phyloP scores from a whole-genome alignment of 768 basidiomycete genomes.

The Neoboletus brunneissimus region DNA sequence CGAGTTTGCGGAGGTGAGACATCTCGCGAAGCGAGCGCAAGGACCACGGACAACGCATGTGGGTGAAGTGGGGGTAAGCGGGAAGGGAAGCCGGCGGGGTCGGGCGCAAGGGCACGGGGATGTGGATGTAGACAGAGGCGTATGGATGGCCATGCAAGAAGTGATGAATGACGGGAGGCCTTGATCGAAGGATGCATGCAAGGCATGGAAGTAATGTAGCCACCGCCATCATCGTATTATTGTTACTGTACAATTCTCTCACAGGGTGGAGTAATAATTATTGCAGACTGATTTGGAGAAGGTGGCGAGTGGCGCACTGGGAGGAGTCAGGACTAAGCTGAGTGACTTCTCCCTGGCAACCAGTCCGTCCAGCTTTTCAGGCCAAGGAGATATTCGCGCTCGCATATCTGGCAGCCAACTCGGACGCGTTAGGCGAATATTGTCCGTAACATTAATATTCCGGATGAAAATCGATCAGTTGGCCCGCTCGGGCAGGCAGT shows the following conservation, averaged over 20 bases:
- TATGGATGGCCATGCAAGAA: slow-evolving; percentile 26
- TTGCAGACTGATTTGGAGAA: neutral
- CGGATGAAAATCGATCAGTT: too few relatives aligned
- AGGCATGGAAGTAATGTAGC: neutral
- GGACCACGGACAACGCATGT: neutral
- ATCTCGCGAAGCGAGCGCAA: slow-evolving; percentile 51
- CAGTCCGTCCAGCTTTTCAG: too few relatives aligned
- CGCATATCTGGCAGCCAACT: too few relatives aligned
- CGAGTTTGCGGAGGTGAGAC: slow-evolving; percentile 69
- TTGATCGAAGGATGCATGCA: neutral
- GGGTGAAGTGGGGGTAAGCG: neutral
- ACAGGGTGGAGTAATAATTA: neutral
- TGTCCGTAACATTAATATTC: too few relatives aligned
- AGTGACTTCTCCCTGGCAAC: too few relatives aligned
- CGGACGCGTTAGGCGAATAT: too few relatives aligned
- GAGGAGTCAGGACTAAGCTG: too few relatives aligned
- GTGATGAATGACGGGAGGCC: slow-evolving; percentile 10
- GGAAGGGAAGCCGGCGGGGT: slow-evolving; percentile 11
- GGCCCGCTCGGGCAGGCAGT: too few relatives aligned
- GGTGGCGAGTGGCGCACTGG: neutral
- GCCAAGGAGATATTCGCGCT: too few relatives aligned
- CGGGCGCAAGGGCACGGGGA: neutral
- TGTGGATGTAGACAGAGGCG: slow-evolving; percentile 11
- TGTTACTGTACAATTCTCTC: neutral
- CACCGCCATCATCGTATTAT: neutral